A percentile compares a stretch with the other conserved stretches of the same genome.
These are phyloP conservation scores for Bauhinia variegata DNA, from an alignment of 306 rosid genomes.

Conservation along the genomic window DNA sequence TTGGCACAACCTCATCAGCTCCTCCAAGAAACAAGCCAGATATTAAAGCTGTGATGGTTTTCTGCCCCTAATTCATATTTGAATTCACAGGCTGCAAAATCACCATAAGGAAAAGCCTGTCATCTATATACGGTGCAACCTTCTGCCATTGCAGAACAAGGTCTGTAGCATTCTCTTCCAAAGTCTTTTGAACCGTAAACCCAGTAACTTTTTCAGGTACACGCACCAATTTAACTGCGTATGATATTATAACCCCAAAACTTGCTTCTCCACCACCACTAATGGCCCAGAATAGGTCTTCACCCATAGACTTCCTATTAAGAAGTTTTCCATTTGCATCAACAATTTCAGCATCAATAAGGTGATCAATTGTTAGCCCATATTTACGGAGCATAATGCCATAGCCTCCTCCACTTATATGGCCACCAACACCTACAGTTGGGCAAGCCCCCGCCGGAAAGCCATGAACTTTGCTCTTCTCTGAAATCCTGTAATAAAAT, in stretches of 20 bases:
- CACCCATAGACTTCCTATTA: conserved; percentile 65
- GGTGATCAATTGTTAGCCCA: conserved; percentile 67
- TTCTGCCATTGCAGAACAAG: conserved; percentile 68
- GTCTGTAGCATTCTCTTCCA: conserved; percentile 58
- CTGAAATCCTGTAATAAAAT: conserved; percentile 55
- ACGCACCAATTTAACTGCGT: conserved; percentile 51
- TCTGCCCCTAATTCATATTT: conserved; percentile 40
- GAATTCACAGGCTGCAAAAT: conserved; percentile 59
- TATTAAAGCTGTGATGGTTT: conserved; percentile 47
- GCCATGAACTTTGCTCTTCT: conserved; percentile 63
- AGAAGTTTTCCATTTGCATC: conserved; percentile 65
- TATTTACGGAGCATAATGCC: conserved; percentile 69
- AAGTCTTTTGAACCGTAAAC: conserved; percentile 42
- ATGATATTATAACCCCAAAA: conserved; percentile 72
- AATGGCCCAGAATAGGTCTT: conserved; percentile 84
- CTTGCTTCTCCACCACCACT: conserved; percentile 82
- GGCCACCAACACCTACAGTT: conserved; percentile 85
- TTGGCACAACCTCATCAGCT: conserved; percentile 42
- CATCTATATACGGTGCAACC: conserved; percentile 51
- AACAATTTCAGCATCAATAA: conserved; percentile 68
- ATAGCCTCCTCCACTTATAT: conserved; percentile 82
- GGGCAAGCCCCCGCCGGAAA: conserved; percentile 76
- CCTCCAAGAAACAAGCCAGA: conserved; percentile 55
- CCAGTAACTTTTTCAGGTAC: conserved; percentile 66
- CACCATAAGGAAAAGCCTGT: conserved; percentile 64